phyloP scores from a whole-genome alignment of 1,139 yeast genomes.

The Sugiyamaella novakii region DNA sequence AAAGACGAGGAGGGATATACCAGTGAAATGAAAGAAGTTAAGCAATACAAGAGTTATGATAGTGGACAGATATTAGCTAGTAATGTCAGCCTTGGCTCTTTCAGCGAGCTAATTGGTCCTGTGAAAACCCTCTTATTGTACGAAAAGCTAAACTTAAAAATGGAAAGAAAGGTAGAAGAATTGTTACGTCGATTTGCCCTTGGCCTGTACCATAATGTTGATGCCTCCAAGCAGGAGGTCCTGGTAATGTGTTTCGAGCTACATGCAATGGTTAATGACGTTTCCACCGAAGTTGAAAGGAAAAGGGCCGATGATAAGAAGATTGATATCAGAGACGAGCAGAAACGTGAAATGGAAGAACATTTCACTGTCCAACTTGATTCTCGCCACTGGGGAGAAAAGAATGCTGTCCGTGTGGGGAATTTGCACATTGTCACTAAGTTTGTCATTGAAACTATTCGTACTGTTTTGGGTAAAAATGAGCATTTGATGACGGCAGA shows the following conservation, averaged over 20 bases:
- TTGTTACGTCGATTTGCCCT: constrained; percentile 70
- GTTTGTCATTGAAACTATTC: constrained; percentile 75
- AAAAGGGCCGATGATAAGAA: constrained; percentile 39
- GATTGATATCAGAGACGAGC: constrained; percentile 29
- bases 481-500: constrained; percentile 55
- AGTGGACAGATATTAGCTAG: constrained; percentile 77
- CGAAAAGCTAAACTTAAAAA: constrained; percentile 66
- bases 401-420: constrained; percentile 53
- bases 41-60: constrained; percentile 84
- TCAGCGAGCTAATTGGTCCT: constrained; percentile 68
- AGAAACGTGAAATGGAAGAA: constrained; percentile 43
- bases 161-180: constrained; percentile 78
- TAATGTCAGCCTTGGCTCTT: constrained; percentile 61
- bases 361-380: constrained; percentile 72
- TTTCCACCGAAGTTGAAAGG: constrained; percentile 33
- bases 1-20: constrained; percentile 93
- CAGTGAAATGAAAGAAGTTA: constrained; percentile 87
- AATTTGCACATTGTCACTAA: constrained; percentile 59
- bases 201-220: constrained; percentile 72
- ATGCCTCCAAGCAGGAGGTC: constrained; percentile 61
- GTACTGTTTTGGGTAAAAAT: constrained; percentile 70
- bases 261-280: constrained; percentile 55
- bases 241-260: constrained; percentile 76
- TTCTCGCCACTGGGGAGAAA: constrained; percentile 58
- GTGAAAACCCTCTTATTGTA: constrained; percentile 60